These are phyloP conservation scores for Barbarea vulgaris DNA, from an alignment of 345 rosid species.

Conservation along the genomic window DNA sequence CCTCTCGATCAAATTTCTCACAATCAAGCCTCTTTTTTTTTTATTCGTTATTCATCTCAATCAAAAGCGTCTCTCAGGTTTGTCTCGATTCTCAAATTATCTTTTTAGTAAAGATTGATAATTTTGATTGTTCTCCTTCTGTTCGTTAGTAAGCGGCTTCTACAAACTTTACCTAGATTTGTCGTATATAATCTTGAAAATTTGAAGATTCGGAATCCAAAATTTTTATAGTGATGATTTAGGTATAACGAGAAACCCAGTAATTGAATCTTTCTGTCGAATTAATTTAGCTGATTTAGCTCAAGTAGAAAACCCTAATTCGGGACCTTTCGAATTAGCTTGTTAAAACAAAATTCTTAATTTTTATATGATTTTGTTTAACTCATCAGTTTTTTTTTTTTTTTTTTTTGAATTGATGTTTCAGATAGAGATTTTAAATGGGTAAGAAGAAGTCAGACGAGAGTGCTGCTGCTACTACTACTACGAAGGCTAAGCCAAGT, in stretches of 20 bases:
- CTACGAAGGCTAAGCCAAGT: constrained; percentile 53
- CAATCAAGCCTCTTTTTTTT: not conserved
- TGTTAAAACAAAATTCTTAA: not conserved
- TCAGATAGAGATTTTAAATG: constrained; percentile 47
- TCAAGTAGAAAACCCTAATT: constrained; percentile 23
- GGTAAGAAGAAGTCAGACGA: constrained; percentile 80
- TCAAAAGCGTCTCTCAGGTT: constrained; percentile 19
- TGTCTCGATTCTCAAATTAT: not conserved
- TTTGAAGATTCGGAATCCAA: not conserved
- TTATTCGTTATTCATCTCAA: not conserved
- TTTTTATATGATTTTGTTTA: constrained; percentile 1
- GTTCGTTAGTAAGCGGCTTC: not conserved
- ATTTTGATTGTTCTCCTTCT: not conserved
- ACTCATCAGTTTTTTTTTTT: not conserved
- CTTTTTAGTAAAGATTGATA: not conserved
- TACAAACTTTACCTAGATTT: not conserved
- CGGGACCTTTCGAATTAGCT: not conserved
- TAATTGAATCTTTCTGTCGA: constrained; percentile 7
- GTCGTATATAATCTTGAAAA: not conserved
- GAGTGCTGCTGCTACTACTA: constrained; percentile 42
- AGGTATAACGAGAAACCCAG: not conserved
- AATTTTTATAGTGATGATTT: not conserved
- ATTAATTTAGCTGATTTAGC: not conserved
- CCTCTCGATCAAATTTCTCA: constrained; percentile 18
- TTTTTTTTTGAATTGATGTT: not conserved